phyloP scores from a whole-genome alignment of 148 eudicot species.

The Limonium bicolor region DNA sequence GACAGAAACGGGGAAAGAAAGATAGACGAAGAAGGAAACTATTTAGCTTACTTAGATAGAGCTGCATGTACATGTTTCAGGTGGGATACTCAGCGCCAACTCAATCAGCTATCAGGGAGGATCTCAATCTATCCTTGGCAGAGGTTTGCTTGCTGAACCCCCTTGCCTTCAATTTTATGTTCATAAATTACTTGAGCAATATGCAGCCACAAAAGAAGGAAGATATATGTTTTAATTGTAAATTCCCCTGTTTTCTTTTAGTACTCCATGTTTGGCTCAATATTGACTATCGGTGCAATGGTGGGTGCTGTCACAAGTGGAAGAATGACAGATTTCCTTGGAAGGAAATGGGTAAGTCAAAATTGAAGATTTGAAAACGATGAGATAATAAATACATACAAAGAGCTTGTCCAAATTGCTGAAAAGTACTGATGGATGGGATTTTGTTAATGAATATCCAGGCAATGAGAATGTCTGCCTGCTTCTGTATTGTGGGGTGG shows the following conservation, averaged over 20 bases:
- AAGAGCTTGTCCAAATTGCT: not conserved
- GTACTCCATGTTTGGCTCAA: slow-evolving; percentile 71
- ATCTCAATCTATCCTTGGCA: slow-evolving; percentile 40
- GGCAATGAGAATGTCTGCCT: slow-evolving; percentile 70
- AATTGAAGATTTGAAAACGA: not conserved
- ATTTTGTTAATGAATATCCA: slow-evolving; percentile 15
- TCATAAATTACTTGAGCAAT: not conserved
- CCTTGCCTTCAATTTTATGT: not conserved
- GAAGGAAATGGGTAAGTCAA: slow-evolving; percentile 52
- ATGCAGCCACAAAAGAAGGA: not conserved
- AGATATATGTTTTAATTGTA: not conserved
- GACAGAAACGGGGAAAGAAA: not conserved
- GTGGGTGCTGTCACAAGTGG: slow-evolving; percentile 71
- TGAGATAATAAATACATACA: not conserved
- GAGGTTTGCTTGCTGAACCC: slow-evolving; percentile 17
- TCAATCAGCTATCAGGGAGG: slow-evolving; percentile 52
- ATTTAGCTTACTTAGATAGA: not conserved
- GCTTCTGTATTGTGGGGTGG: slow-evolving; percentile 61
- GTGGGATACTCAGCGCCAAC: slow-evolving; percentile 77
- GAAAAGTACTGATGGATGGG: not conserved
- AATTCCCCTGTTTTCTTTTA: slow-evolving; percentile 7
- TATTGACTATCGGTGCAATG: slow-evolving; percentile 69
- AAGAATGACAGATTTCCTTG: slow-evolving; percentile 38
- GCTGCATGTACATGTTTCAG: slow-evolving; percentile 26
- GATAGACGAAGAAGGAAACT: not conserved